These are phyloP conservation scores for Neurospora sp. DNA, from an alignment of 495 filamentous ascomycete species.

Conservation along the genomic window DNA sequence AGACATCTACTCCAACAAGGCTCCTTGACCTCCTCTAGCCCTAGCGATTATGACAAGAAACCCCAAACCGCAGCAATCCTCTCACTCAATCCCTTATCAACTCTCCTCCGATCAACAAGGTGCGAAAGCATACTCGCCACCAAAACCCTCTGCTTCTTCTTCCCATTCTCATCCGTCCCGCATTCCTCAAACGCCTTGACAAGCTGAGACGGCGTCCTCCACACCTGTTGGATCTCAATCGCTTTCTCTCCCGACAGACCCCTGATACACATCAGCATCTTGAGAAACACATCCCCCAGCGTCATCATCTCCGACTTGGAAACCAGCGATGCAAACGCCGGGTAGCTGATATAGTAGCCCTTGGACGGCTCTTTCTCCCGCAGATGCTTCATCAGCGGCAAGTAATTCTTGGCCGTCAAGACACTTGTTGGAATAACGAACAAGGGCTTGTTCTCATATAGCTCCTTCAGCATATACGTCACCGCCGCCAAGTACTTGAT, in stretches of 20 bases:
- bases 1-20: conserved; percentile 4
- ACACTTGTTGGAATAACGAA: conserved; percentile 55
- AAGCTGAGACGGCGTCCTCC: conserved; percentile 62
- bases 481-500: conserved; percentile 70
- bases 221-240: conserved; percentile 64
- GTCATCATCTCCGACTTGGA: conserved; percentile 68
- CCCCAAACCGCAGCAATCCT: conserved; percentile 73
- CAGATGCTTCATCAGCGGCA: conserved; percentile 53
- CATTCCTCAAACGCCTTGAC: conserved; percentile 55
- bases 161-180: conserved; percentile 31
- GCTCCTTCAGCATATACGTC: conserved; percentile 56
- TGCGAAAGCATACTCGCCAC: conserved; percentile 42
- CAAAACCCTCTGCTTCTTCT: conserved; percentile 41
- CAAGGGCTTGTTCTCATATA: conserved; percentile 48
- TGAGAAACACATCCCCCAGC: conserved; percentile 65
- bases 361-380: conserved; percentile 31
- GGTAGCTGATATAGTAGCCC: conserved; percentile 58
- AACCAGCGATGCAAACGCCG: conserved; percentile 58
- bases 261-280: conserved; percentile 80
- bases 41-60: neutral
- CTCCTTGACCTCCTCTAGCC: neutral
- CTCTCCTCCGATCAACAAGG: conserved; percentile 57
- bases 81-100: conserved; percentile 51
- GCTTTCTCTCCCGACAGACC: conserved; percentile 77
- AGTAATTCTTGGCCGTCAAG: conserved; percentile 60